A percentile compares a stretch with the other conserved stretches of the same genome.
Evolutionary conservation across 2,329 filamentous ascomycete genomes (phyloP).

Genomic region (Sporothrix mexicana): DNA sequence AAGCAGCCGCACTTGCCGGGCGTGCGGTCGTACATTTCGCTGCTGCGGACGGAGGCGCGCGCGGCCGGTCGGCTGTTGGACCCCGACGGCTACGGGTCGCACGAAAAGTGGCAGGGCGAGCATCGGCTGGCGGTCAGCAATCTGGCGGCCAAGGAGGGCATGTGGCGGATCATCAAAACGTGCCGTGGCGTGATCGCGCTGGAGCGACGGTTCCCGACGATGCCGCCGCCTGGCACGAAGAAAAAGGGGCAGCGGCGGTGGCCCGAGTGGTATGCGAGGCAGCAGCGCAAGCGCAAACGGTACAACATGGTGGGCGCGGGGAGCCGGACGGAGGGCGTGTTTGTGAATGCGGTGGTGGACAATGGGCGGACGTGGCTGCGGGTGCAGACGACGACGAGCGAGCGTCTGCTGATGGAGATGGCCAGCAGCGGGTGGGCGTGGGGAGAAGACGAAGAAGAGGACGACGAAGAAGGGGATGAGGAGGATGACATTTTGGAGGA

Average conservation of each 20-base stretch:
- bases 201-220: constrained; percentile 41
- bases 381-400: constrained; percentile 43
- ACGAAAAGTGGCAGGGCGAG: not conserved
- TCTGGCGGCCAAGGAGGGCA: constrained; percentile 36
- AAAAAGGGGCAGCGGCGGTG: too few species aligned
- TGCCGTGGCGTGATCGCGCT: constrained; percentile 41
- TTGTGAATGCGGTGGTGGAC: constrained; percentile 46
- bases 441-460: constrained; percentile 36
- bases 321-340: constrained; percentile 35
- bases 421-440: constrained; percentile 45
- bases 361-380: constrained; percentile 46
- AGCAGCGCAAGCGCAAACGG: not conserved
- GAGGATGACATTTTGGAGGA: constrained; percentile 38
- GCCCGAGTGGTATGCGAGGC: not conserved
- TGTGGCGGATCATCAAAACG: constrained; percentile 44
- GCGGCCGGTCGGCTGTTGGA: not conserved
- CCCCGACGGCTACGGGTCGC: too few species aligned
- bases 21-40: constrained; percentile 34
- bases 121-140: constrained; percentile 32
- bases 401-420: constrained; percentile 44
- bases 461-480: constrained; percentile 29
- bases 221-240: not conserved
- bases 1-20: constrained; percentile 36
- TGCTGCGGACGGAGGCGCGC: constrained; percentile 34
- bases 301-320: not conserved